Base-by-base conservation (phyloP, 345 rosid species). In the Zanthoxylum bungeanum region DNA sequence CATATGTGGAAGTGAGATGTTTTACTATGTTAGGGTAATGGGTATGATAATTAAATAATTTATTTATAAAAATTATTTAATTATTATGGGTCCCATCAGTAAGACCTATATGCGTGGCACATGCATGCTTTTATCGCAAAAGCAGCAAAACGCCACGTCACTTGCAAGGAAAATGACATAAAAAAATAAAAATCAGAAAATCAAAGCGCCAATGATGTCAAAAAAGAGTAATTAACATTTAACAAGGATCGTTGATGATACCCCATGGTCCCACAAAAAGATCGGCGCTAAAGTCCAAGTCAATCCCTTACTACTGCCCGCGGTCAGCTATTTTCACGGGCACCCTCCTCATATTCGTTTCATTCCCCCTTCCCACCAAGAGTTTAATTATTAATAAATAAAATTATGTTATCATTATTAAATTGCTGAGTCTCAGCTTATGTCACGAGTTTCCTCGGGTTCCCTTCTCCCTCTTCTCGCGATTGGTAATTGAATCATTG, bases 391-490 rank as follows among this genome's bases (percentile, higher is more conserved):
- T n/a, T 42, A n/a, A n/a, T 7, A 42, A 8, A 42, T 1, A n/a
- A n/a, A n/a, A n/a, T n/a, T n/a, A n/a, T n/a, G n/a, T n/a, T 42
- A 42, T 8, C 11, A 42, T 8, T 42, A 4, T 8, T 60, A 25
- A 51, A 33, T 67, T 52, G 59, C 61, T 10, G n/a, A n/a, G n/a
- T 30, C 65, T 17, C 73, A 73, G 75, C 86, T 79, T 67, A 79
- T 70, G 84, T 83, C 87, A 85, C 75, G 84, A 75, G 86, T 69
- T 85, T 82, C 89, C 86, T 86, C 88, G 89, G 89, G 87, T 89
- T 81, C 90, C 50, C 69, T 80, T 68, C 57, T 65, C 70, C 31
- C 50, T 39, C 34, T 55, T 66, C 6, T 34, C 57, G 30, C 64
- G 47, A 42, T 66, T 40, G 58, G 53, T 10, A 62, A 11, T 27